A percentile compares a stretch with the other conserved stretches of the same genome.
Conservation (phyloP, 768 basidiomycete genomes). For the Paxillus involutus region DNA sequence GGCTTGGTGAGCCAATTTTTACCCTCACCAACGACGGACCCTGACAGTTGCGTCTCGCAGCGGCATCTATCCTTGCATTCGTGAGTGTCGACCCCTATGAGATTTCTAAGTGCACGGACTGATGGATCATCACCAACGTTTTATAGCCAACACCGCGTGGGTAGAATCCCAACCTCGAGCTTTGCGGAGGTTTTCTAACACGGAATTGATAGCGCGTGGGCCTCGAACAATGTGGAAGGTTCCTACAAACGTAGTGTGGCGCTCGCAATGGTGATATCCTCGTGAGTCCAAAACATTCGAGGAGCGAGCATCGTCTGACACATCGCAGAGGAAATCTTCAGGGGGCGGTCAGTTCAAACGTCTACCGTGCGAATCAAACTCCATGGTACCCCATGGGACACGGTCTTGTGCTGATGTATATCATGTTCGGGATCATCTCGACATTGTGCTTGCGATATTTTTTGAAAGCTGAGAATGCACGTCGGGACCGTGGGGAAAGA, state of each 20-base stretch:
- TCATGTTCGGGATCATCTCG: conserved; percentile 57
- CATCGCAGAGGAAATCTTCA: conserved; percentile 63
- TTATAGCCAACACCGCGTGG: conserved; percentile 59
- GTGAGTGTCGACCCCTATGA: conserved; percentile 38
- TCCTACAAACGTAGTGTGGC: conserved; percentile 74
- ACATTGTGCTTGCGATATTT: conserved; percentile 41
- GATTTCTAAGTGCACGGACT: background rate
- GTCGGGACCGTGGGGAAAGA: conserved; percentile 64
- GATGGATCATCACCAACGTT: background rate
- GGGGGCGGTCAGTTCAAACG: conserved; percentile 75
- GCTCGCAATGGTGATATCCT: conserved; percentile 67
- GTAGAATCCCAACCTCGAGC: conserved; percentile 10
- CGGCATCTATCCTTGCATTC: conserved; percentile 74
- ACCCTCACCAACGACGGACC: too few relatives aligned
- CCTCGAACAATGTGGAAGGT: conserved; percentile 73
- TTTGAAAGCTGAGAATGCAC: conserved; percentile 61
- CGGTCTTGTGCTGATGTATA: conserved; percentile 72
- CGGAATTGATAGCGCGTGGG: conserved; percentile 41
- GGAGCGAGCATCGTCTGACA: background rate
- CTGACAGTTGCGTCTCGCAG: conserved; percentile 28
- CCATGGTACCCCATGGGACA: conserved; percentile 68
- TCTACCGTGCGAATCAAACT: conserved; percentile 66
- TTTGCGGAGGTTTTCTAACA: background rate
- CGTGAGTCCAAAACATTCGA: conserved; percentile 36
- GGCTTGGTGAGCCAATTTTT: conserved; percentile 47